Evolutionary conservation across 495 filamentous ascomycete species (phyloP).

Genomic region (Penicillium canariense): DNA sequence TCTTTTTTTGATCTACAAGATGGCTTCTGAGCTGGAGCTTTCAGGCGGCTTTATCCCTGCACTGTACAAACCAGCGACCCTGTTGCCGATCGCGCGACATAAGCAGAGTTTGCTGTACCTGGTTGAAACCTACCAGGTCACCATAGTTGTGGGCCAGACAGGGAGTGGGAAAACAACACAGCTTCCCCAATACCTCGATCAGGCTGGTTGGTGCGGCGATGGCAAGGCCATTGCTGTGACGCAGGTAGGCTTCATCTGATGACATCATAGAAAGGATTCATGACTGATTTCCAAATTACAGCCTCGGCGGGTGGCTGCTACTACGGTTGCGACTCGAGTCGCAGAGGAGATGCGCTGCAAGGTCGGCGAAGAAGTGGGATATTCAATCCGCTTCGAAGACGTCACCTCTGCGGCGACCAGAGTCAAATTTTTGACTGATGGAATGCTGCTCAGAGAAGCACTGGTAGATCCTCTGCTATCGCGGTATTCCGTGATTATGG

Average conservation of each 20-base stretch:
- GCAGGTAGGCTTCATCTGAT: conserved; percentile 59
- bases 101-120: conserved; percentile 71
- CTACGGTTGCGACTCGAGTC: conserved; percentile 85
- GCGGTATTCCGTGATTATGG: conserved; percentile 96
- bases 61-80: conserved; percentile 71
- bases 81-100: conserved; percentile 77
- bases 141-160: conserved; percentile 86
- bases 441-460: conserved; percentile 88
- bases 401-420: conserved; percentile 80
- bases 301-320: conserved; percentile 91
- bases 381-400: conserved; percentile 96
- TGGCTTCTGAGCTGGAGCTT: conserved; percentile 54
- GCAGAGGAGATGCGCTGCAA: conserved; percentile 91
- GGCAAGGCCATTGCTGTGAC: conserved; percentile 84
- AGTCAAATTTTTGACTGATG: conserved; percentile 97
- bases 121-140: conserved; percentile 73
- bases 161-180: conserved; percentile 90
- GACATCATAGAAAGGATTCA: background rate
- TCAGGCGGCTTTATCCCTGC: conserved; percentile 67
- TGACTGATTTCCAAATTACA: conserved; percentile 36
- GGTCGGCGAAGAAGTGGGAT: conserved; percentile 92
- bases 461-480: conserved; percentile 90
- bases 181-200: conserved; percentile 81
- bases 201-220: conserved; percentile 85
- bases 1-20: conserved; percentile 13